phyloP scores from a whole-genome alignment of 495 filamentous ascomycete species.

The Neurospora sp. region DNA sequence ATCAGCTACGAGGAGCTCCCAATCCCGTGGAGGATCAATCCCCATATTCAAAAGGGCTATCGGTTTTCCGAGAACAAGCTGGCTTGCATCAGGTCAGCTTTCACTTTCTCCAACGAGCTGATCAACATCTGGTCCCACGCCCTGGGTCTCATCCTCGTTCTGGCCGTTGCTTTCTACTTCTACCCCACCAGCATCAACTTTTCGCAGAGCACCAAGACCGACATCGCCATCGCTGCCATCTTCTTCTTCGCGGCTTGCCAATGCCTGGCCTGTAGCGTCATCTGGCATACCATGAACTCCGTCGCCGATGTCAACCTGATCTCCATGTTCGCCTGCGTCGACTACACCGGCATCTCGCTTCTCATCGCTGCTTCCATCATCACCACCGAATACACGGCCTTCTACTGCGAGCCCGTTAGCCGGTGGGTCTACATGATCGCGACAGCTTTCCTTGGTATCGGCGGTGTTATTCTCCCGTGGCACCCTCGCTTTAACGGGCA shows the following conservation, averaged over 20 bases:
- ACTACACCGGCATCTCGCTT: conserved; percentile 96
- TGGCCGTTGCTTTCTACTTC: conserved; percentile 91
- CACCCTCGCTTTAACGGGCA: conserved; percentile 88
- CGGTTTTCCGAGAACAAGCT: conserved; percentile 84
- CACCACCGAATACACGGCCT: conserved; percentile 96
- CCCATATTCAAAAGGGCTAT: conserved; percentile 83
- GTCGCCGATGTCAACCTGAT: conserved; percentile 82
- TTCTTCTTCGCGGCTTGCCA: conserved; percentile 98
- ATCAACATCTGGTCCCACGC: conserved; percentile 98
- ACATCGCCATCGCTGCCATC: conserved; percentile 78
- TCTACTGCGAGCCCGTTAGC: conserved; percentile 89
- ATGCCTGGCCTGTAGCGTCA: conserved; percentile 85
- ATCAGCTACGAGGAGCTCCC: conserved; percentile 87
- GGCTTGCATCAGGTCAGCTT: conserved; percentile 75
- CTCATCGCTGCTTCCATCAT: conserved; percentile 95
- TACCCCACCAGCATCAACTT: conserved; percentile 85
- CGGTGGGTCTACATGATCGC: conserved; percentile 79
- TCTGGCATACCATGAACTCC: conserved; percentile 98
- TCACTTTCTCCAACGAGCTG: conserved; percentile 79
- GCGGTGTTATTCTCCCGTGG: conserved; percentile 90
- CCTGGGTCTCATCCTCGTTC: conserved; percentile 75
- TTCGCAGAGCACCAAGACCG: conserved; percentile 70
- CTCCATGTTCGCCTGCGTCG: conserved; percentile 94
- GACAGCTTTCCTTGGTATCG: conserved; percentile 73
- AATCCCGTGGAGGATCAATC: conserved; percentile 88